Evolutionary conservation across 2,329 filamentous ascomycete genomes (phyloP), one percentile per base, ranked within the genome.

Genomic region (Fusarium nelsonii): DNA sequence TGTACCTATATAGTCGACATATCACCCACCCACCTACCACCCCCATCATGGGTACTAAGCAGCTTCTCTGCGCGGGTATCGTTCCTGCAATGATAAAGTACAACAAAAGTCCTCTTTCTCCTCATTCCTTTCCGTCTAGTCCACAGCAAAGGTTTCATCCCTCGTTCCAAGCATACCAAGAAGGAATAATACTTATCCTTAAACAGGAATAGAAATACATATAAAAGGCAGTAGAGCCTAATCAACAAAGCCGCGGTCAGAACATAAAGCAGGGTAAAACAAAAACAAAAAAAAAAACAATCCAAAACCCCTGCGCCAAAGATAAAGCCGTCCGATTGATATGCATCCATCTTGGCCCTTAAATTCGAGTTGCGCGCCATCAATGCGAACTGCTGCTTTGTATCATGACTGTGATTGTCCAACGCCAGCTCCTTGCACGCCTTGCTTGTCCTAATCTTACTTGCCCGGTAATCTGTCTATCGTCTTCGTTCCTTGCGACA

Each of bases 41-140:
- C 50, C 32, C 40, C 45, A 63, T 59, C 45, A 51, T 68, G 45
- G 53, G 66, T 67, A 64, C 68, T 63, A 50, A 72, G 70, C 63
- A 52, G 48, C 60, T 58, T 61, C 48, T 46, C 58, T 69, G 68
- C 67, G 65, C 65, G 73, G 73, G 73, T 75, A 75, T 75, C 73
- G 70, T 73, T 73, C 60, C 67, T 71, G 62, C 63, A 71, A 72
- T 73, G 65, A 60, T 63, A 74, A 75, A 74, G 65, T 73, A 75
- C 64, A 75, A 72, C 63, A 75, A 64, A 68, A 71, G 44, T 61
- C 53, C 59, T 51, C 46, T 59, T 46, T 58, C 51, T 60, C 28
- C n/a, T 20, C 37, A 36, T 63, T 63, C 30, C 58, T 18, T 55
- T 51, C 41, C 46, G 34, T 63, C 54, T 45, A 46, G 26, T 33